Evolutionary conservation across 345 rosid species (phyloP).

Genomic region (Clarkia xantiana): DNA sequence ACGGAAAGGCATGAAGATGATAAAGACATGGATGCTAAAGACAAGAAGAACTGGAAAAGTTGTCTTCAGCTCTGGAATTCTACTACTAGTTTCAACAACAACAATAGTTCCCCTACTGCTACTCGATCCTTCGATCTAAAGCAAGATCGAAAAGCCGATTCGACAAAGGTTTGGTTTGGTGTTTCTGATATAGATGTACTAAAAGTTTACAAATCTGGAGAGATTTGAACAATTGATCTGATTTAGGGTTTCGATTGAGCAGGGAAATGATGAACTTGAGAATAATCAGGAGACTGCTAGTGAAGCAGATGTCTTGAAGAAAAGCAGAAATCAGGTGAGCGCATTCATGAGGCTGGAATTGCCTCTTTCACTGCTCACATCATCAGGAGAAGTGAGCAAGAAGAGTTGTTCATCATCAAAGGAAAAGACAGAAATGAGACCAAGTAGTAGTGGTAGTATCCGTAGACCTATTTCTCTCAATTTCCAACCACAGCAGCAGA

Average conservation of each 20-base stretch:
- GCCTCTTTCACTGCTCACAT: conserved; percentile 35
- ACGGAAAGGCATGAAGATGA: conserved; percentile 8
- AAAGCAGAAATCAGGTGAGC: conserved; percentile 14
- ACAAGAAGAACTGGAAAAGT: conserved; percentile 53
- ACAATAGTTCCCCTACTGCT: neutral
- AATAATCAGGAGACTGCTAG: conserved; percentile 4
- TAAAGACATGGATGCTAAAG: conserved; percentile 29
- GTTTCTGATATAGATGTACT: neutral
- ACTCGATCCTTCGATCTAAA: conserved; percentile 13
- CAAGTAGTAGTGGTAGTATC: conserved; percentile 40
- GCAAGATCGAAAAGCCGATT: conserved; percentile 23
- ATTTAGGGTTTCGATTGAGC: conserved; percentile 9
- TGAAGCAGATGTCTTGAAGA: conserved; percentile 19
- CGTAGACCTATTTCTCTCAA: conserved; percentile 22
- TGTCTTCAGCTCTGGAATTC: conserved; percentile 62
- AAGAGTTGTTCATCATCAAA: too few species aligned
- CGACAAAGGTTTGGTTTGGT: conserved; percentile 45
- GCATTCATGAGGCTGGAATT: conserved; percentile 18
- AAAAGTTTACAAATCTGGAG: too few species aligned
- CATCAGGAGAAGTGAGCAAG: conserved; percentile 4
- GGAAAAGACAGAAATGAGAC: conserved; percentile 10
- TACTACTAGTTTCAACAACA: conserved; percentile 10
- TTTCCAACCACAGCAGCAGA: conserved; percentile 30
- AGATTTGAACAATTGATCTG: neutral
- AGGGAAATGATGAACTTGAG: conserved; percentile 5